A percentile compares a stretch with the other conserved stretches of the same genome.
Conservation (phyloP, 306 rosid genomes). For the Fragaria nilgerrensis region DNA sequence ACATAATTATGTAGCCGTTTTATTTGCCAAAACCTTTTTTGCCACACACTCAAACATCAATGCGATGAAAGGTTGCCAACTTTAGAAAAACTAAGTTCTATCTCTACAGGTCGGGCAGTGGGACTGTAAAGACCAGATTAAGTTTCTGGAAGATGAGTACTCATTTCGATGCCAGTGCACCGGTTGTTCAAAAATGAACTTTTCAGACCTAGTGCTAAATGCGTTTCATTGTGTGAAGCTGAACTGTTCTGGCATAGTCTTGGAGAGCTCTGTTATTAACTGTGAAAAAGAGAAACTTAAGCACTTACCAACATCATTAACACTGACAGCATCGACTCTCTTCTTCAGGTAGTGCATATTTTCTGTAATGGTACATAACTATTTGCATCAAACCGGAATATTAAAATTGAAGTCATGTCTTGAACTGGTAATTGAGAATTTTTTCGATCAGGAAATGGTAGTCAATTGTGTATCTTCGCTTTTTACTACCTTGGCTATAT, state of each 20-base stretch:
- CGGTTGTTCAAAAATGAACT: slow-evolving; percentile 63
- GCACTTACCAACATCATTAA: slow-evolving; percentile 19
- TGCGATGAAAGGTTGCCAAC: slow-evolving; percentile 15
- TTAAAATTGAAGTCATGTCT: slow-evolving; percentile 8
- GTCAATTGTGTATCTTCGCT: background rate
- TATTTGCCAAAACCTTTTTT: background rate
- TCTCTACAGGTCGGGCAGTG: slow-evolving; percentile 79
- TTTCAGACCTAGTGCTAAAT: slow-evolving; percentile 62
- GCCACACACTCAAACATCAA: background rate
- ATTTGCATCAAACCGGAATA: slow-evolving; percentile 1
- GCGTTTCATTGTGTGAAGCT: slow-evolving; percentile 62
- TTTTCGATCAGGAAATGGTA: background rate
- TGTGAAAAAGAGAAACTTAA: slow-evolving; percentile 51
- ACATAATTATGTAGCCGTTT: background rate
- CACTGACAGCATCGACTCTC: slow-evolving; percentile 32
- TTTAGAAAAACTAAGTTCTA: slow-evolving; percentile 17
- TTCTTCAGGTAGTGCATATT: slow-evolving; percentile 35
- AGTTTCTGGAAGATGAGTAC: slow-evolving; percentile 70
- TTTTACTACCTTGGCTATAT: background rate
- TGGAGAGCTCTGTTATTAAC: slow-evolving; percentile 54
- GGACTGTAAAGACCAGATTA: slow-evolving; percentile 66
- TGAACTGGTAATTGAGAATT: background rate
- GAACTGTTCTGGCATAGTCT: slow-evolving; percentile 66
- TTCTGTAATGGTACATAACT: background rate
- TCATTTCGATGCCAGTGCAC: slow-evolving; percentile 65